Percentiles rank a stretch among this genome's conserved stretches.
Evolutionary conservation across 2,329 filamentous ascomycete genomes (phyloP).

Genomic region (Penicillium vulpinum): DNA sequence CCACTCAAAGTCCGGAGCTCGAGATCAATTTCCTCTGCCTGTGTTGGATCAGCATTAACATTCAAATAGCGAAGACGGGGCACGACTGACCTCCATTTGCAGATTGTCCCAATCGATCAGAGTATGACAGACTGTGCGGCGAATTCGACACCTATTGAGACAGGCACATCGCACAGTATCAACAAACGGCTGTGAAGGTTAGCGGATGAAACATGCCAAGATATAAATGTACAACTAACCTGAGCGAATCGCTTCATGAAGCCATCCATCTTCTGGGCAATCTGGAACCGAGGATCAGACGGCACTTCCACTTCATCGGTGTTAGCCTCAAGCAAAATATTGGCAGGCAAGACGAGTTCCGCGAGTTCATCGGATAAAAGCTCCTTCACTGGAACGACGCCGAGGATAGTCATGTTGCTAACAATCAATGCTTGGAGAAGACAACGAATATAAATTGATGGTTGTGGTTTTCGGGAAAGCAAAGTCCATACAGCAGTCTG

Average conservation of each 20-base stretch:
- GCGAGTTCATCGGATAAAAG: slow-evolving; percentile 81
- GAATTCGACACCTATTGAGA: slow-evolving; percentile 84
- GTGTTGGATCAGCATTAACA: slow-evolving; percentile 9
- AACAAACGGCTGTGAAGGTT: slow-evolving; percentile 66
- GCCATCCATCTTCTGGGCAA: slow-evolving; percentile 71
- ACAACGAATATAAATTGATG: slow-evolving; percentile 78
- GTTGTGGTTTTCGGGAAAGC: slow-evolving; percentile 76
- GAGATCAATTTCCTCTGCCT: slow-evolving; percentile 69
- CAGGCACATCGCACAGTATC: slow-evolving; percentile 82
- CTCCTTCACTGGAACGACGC: slow-evolving; percentile 67
- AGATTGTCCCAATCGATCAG: slow-evolving; percentile 81
- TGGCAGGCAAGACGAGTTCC: slow-evolving; percentile 71
- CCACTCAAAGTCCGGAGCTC: slow-evolving; percentile 62
- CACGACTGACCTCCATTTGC: slow-evolving; percentile 65
- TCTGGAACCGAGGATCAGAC: slow-evolving; percentile 70
- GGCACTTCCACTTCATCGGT: slow-evolving; percentile 77
- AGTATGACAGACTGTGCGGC: slow-evolving; percentile 84
- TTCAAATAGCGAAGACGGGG: neutral
- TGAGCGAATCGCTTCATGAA: slow-evolving; percentile 58
- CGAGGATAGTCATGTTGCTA: slow-evolving; percentile 68
- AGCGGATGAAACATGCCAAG: slow-evolving; percentile 1
- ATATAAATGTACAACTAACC: slow-evolving; percentile 30
- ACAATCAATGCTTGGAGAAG: slow-evolving; percentile 76
- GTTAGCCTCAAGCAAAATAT: slow-evolving; percentile 66
- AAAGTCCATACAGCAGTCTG: slow-evolving; percentile 74